Conservation (phyloP, 2,329 filamentous ascomycete species). For the Trichocomaceae sp. region DNA sequence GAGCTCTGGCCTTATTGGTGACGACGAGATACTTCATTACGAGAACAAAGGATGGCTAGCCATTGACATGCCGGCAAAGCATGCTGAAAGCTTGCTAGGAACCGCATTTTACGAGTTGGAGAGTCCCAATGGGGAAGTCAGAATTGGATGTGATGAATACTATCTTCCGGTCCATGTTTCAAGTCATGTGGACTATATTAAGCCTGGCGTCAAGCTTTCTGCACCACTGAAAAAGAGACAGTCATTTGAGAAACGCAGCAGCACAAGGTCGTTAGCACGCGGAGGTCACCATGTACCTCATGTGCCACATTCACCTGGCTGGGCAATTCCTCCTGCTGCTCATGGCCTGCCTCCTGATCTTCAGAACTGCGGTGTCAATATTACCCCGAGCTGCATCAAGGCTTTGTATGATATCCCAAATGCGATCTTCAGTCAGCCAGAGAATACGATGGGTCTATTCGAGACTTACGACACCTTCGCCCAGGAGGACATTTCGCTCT, state of each 20-base stretch:
- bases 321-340: conserved; percentile 5
- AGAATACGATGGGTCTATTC: conserved; percentile 9
- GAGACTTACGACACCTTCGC: conserved; percentile 6
- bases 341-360: background rate
- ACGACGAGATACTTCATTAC: conserved; percentile 3
- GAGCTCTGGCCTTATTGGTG: background rate
- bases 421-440: conserved; percentile 5
- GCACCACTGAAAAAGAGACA: conserved; percentile 7
- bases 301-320: background rate
- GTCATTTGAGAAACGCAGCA: background rate
- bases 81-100: conserved; percentile 6
- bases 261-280: background rate
- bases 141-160: conserved; percentile 10
- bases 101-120: conserved; percentile 6
- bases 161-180: conserved; percentile 9
- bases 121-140: conserved; percentile 5
- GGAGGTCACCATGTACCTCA: background rate
- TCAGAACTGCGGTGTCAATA: conserved; percentile 8
- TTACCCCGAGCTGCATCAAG: conserved; percentile 10
- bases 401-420: conserved; percentile 4
- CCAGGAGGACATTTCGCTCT: conserved; percentile 9
- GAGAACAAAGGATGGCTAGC: conserved; percentile 11
- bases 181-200: conserved; percentile 7
- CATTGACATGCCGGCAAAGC: conserved; percentile 8
- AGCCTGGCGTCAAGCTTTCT: conserved; percentile 9